Base-by-base conservation (phyloP, 2,329 filamentous ascomycete species). In the Blumeria hordei region DNA sequence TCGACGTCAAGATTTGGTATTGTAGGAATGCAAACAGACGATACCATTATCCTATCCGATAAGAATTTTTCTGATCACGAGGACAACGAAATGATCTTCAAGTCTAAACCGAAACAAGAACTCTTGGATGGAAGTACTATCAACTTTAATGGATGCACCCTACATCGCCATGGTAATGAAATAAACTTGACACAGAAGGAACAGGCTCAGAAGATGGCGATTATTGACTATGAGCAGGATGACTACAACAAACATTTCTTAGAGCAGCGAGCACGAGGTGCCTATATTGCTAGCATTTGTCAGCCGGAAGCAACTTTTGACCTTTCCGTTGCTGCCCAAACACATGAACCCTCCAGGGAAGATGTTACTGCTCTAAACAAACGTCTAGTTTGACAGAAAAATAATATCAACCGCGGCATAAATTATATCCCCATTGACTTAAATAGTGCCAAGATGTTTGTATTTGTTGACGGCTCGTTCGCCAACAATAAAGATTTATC, bases 71-170 rank as follows among this genome's bases (percentile, higher is more conserved):
- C 34, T 8, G 3, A 14, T 16, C n/a, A 14, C 18, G 54, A 55
- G 21, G 21, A 28, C 21, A 28, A 43, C 33, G 51, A 43, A 37
- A 32, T 32, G 35, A 51, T 32, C 45, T 55, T 14, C 18, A 47
- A 18, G 12, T 32, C 55, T 11, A 56, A 45, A 32, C 21, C 16
- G 3, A 41, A 45, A 21, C 37, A 36, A 16, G 28, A 43, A 9
- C 33, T 56, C 21, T 28, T n/a, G n/a, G 9, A 32, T 47, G 14
- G 35, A 16, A 21, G 8, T 16, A 37, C 21, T 16, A 12, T 55
- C 10, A 35, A 28, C 12, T 56, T 56, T 41, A 56, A 56, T 43
- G 55, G 55, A 2, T 51, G 49, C 21, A 32, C 54, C 16, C 35
- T 56, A 16, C 18, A 35, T 11, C 11, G 8, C 21, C 35, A 36